Base-by-base conservation (phyloP, 208 protist species). In the Phytomonas francai region DNA sequence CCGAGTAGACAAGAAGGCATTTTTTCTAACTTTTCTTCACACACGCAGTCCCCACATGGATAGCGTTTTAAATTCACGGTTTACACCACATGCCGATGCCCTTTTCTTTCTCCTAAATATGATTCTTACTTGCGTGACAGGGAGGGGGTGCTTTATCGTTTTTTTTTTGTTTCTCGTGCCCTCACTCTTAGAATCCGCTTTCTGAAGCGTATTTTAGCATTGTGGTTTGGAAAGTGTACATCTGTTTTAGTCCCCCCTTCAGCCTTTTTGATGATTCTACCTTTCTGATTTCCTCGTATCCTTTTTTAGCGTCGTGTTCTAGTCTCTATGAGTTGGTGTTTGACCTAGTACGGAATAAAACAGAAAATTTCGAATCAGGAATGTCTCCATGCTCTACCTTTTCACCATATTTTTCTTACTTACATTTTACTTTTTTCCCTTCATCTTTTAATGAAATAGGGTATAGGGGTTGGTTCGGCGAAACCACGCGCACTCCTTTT, bases 1-100 rank as follows among this genome's bases (percentile, higher is more conserved):
- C 76, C 60, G 39, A 49, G 39, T 49, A 49, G 39, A 19, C 39
- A 49, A 49, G 39, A 19, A 12, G 39, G 39, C 39, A 12, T 49
- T 19, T 49, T 49, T 9, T 19, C 39, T 19, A 3, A 3, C 14
- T 49, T 19, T 49, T 49, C 39, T 22, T 12, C 39, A 49, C 14
- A 49, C 12, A 49, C 39, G 9, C 12, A 49, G 3, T 49, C 39
- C 12, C 12, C 14, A 49, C 9, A 19, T 9, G 39, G 16, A 49
- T 49, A 49, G 16, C 4, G 39, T 19, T 49, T 49, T 19, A 49
- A 6, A 49, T 49, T 3, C 7, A 49, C 16, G 39, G 12, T 19
- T 49, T n/a, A n/a, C 39, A 49, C 39, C 12, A 49, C 39, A 49
- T 49, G 9, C 12, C 7, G 39, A 9, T 19, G 39, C 39, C 39